Evolutionary conservation across 2,329 filamentous ascomycete species (phyloP).

Genomic region (Ophiocordyceps unilateralis): DNA sequence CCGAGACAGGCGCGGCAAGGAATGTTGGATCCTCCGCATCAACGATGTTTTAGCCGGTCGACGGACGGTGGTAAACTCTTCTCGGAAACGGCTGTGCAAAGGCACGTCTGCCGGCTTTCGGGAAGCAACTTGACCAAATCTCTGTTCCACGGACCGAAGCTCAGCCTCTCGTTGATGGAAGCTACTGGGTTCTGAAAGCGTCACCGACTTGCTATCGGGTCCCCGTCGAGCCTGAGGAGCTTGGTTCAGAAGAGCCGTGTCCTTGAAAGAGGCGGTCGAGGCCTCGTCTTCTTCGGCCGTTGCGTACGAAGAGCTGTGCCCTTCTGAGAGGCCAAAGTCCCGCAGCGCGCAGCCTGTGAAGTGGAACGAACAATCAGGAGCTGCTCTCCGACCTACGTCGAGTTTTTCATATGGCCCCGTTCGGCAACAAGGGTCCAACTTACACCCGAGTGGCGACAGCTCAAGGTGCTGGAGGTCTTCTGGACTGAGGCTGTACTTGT

Average conservation of each 20-base stretch:
- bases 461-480: slow-evolving; percentile 18
- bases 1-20: slow-evolving; percentile 14
- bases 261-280: neutral
- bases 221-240: neutral
- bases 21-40: slow-evolving; percentile 17
- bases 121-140: slow-evolving; percentile 19
- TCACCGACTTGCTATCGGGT: slow-evolving; percentile 3
- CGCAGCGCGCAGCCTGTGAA: slow-evolving; percentile 7
- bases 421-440: no score
- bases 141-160: slow-evolving; percentile 19
- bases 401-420: no score
- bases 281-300: slow-evolving; percentile 9
- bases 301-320: slow-evolving; percentile 8
- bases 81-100: slow-evolving; percentile 22
- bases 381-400: no score
- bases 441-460: slow-evolving; percentile 17
- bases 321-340: slow-evolving; percentile 7
- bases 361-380: neutral
- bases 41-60: slow-evolving; percentile 11
- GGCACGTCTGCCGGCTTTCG: slow-evolving; percentile 11
- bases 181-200: slow-evolving; percentile 19
- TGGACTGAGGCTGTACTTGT: slow-evolving; percentile 12
- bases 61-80: slow-evolving; percentile 15
- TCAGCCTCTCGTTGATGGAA: slow-evolving; percentile 21
- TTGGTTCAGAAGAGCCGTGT: neutral